Evolutionary conservation across 148 eudicot species (phyloP).

Genomic region (Vaccinium corymbosum): DNA sequence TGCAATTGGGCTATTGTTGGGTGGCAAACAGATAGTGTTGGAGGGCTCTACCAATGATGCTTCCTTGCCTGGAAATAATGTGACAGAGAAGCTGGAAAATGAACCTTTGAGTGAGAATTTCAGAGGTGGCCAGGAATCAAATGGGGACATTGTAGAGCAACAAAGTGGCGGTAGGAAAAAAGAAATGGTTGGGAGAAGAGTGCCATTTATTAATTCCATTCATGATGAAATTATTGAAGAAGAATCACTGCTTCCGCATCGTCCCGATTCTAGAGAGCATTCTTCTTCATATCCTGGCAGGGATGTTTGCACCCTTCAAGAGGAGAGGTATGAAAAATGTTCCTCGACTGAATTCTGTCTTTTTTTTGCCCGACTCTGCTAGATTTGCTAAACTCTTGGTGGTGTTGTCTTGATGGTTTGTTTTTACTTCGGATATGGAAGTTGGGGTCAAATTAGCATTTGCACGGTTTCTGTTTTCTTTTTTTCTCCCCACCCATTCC

Average conservation of each 20-base stretch:
- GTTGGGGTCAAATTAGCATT: background rate
- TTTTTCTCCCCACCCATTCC: background rate
- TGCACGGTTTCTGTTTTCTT: background rate
- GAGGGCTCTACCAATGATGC: conserved; percentile 36
- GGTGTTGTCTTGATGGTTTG: background rate
- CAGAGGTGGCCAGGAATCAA: conserved; percentile 29
- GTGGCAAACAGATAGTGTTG: conserved; percentile 46
- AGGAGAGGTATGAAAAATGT: conserved; percentile 30
- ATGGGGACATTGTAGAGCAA: conserved; percentile 24
- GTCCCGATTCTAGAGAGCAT: conserved; percentile 20
- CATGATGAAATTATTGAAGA: conserved; percentile 12
- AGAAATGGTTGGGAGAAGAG: conserved; percentile 23
- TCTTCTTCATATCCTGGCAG: conserved; percentile 19
- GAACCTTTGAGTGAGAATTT: conserved; percentile 22
- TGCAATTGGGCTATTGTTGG: conserved; percentile 10
- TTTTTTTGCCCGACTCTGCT: background rate
- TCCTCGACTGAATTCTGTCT: background rate
- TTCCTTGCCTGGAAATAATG: conserved; percentile 26
- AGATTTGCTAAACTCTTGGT: background rate
- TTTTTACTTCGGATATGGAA: background rate
- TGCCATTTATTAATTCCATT: conserved; percentile 2
- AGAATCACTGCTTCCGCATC: conserved; percentile 19
- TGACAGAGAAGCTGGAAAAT: conserved; percentile 30
- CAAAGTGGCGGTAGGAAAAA: conserved; percentile 28
- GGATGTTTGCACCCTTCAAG: conserved; percentile 14